Percentiles rank a stretch among this genome's conserved stretches.
Evolutionary conservation across 2,329 filamentous ascomycete species (phyloP).

Genomic region (Pseudocercospora fijiensis): DNA sequence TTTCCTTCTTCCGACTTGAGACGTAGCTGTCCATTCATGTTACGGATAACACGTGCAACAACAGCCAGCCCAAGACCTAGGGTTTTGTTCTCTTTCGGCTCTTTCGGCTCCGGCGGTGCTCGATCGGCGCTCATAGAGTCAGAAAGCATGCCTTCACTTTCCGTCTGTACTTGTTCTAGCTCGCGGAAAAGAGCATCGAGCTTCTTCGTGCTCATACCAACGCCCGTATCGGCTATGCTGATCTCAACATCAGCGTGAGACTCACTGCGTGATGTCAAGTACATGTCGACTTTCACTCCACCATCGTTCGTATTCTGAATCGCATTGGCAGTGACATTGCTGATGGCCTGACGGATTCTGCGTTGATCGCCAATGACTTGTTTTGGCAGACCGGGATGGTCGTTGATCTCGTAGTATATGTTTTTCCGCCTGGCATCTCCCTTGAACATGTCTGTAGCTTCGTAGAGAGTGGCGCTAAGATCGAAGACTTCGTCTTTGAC

Average conservation of each 20-base stretch:
- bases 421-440: conserved; percentile 74
- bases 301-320: conserved; percentile 73
- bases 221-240: conserved; percentile 71
- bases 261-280: conserved; percentile 56
- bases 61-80: conserved; percentile 82
- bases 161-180: conserved; percentile 63
- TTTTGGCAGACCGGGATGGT: conserved; percentile 67
- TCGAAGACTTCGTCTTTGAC: conserved; percentile 81
- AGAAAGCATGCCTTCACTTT: conserved; percentile 52
- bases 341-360: conserved; percentile 76
- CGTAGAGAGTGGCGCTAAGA: conserved; percentile 66
- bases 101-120: conserved; percentile 32
- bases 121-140: conserved; percentile 38
- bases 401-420: conserved; percentile 66
- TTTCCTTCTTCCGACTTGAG: conserved; percentile 80
- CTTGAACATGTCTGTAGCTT: conserved; percentile 72
- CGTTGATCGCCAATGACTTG: conserved; percentile 76
- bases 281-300: conserved; percentile 68
- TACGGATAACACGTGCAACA: conserved; percentile 81
- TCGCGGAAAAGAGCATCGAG: conserved; percentile 62
- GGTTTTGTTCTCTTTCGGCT: conserved; percentile 45
- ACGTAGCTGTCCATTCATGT: conserved; percentile 84
- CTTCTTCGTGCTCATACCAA: conserved; percentile 59
- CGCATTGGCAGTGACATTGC: conserved; percentile 81
- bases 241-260: conserved; percentile 68